These are phyloP conservation scores for Buddleja alternifolia DNA, from an alignment of 257 asterid genomes.

Conservation along the genomic window DNA sequence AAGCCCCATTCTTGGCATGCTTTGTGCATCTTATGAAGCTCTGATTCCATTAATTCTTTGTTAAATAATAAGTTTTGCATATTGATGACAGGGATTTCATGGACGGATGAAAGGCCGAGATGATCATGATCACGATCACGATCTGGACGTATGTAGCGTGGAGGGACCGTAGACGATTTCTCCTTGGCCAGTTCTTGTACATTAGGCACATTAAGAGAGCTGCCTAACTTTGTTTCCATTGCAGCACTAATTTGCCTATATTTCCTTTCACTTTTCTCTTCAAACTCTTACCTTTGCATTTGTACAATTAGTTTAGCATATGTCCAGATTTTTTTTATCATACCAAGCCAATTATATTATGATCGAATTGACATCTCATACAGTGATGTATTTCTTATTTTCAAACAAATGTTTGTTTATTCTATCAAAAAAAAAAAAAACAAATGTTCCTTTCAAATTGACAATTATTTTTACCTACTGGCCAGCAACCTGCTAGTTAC, in stretches of 20 bases:
- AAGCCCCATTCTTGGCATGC: conserved; percentile 66
- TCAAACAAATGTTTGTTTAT: too few relatives aligned
- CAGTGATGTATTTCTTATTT: too few relatives aligned
- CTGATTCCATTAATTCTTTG: conserved; percentile 24
- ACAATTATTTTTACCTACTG: too few relatives aligned
- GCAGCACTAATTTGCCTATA: neutral
- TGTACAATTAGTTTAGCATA: too few relatives aligned
- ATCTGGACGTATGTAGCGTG: conserved; percentile 47
- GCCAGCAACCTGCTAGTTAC: too few relatives aligned
- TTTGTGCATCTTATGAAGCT: conserved; percentile 50
- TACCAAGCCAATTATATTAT: too few relatives aligned
- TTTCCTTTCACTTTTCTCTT: neutral
- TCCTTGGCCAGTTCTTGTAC: conserved; percentile 62
- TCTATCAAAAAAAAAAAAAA: too few relatives aligned
- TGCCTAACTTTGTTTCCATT: conserved; percentile 38
- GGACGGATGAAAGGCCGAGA: conserved; percentile 23
- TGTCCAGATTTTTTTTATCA: too few relatives aligned
- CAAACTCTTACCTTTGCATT: neutral
- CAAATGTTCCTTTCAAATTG: too few relatives aligned
- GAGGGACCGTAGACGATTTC: conserved; percentile 37
- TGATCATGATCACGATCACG: conserved; percentile 36
- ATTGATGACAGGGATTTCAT: conserved; percentile 49
- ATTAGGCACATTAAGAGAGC: conserved; percentile 52
- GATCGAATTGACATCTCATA: too few relatives aligned
- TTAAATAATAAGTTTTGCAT: conserved; percentile 34